Conservation (phyloP, 805 yeast genomes). For the Osmozyma mogii region DNA sequence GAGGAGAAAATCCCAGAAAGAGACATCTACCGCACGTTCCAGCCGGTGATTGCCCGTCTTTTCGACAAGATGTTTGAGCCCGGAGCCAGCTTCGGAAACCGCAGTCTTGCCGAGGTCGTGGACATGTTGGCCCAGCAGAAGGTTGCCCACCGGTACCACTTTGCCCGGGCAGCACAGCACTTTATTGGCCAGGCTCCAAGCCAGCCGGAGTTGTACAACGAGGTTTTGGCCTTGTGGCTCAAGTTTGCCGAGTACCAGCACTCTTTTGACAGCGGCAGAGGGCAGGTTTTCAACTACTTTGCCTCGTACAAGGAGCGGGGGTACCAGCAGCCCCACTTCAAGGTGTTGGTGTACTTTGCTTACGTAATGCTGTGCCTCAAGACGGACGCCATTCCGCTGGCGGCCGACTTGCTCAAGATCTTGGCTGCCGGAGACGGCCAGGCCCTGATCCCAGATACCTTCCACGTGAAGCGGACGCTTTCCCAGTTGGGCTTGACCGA, state of each 20-base stretch:
- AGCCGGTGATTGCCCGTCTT: conserved; percentile 18
- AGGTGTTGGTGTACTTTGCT: conserved; percentile 27
- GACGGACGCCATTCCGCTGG: conserved; percentile 15
- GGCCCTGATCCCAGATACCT: conserved; percentile 13
- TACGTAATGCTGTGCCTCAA: conserved; percentile 23
- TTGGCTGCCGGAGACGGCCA: conserved; percentile 15
- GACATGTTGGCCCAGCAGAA: conserved; percentile 21
- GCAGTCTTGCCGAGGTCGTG: conserved; percentile 15
- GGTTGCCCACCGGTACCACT: conserved; percentile 29
- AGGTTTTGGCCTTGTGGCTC: conserved; percentile 28
- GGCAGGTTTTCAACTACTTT: conserved; percentile 2
- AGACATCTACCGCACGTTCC: conserved; percentile 19
- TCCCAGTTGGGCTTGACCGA: conserved; percentile 8
- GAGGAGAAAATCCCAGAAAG: conserved; percentile 24
- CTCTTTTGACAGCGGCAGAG: conserved; percentile 5
- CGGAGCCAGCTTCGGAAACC: conserved; percentile 7
- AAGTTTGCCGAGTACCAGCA: conserved; percentile 20
- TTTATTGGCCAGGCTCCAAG: conserved; percentile 8
- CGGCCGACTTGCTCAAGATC: conserved; percentile 19
- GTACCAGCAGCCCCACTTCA: conserved; percentile 10
- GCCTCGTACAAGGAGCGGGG: conserved; percentile 7
- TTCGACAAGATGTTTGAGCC: conserved; percentile 13
- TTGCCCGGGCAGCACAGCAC: conserved; percentile 14
- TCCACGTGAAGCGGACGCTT: conserved; percentile 13
- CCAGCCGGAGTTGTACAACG: conserved; percentile 12